Conservation (phyloP, 352 stramenopile genomes). For the Saprolegnia parasitica region DNA sequence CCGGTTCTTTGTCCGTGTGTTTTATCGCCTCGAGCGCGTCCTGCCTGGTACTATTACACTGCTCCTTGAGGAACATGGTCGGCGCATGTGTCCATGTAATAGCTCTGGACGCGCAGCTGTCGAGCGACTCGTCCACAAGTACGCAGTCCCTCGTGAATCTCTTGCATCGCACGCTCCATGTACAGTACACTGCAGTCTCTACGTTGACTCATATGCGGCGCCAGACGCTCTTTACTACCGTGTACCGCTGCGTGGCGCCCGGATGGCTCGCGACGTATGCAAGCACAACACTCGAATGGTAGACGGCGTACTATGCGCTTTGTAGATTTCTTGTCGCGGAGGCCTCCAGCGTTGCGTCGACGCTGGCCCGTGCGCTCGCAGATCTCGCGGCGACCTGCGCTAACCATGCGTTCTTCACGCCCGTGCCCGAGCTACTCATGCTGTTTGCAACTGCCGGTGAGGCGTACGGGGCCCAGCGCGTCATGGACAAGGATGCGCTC, state of each 20-base stretch:
- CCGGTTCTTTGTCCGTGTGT: constrained; percentile 1
- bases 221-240: background rate
- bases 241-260: background rate
- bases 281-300: background rate
- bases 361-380: background rate
- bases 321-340: constrained; percentile 19
- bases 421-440: background rate
- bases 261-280: constrained; percentile 12
- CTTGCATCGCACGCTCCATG: background rate
- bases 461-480: background rate
- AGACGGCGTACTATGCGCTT: background rate
- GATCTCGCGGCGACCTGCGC: background rate
- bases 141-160: background rate
- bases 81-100: background rate
- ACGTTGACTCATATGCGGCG: background rate
- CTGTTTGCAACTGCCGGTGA: constrained; percentile 13
- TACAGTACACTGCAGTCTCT: background rate
- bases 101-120: constrained; percentile 13
- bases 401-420: background rate
- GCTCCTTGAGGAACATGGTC: background rate
- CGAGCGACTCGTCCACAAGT: too few relatives aligned
- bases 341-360: background rate
- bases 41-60: constrained; percentile 6
- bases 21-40: background rate
- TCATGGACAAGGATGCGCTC: constrained; percentile 12